phyloP scores from a whole-genome alignment of 176 grass and related monocot genomes.

The Microstegium vimineum region DNA sequence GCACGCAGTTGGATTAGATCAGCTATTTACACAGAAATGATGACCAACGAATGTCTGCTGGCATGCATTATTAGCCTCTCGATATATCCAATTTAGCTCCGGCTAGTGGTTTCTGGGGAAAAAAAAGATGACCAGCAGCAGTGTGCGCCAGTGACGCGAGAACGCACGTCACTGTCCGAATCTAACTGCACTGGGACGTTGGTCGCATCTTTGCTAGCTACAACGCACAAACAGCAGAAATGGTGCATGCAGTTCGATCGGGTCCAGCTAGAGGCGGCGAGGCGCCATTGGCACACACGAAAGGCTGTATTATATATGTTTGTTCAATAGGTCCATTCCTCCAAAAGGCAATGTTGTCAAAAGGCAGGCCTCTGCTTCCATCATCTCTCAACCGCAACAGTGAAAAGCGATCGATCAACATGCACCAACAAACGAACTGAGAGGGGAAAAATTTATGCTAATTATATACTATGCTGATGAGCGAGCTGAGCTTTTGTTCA shows the following conservation, averaged over 20 bases:
- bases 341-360: conserved; percentile 34
- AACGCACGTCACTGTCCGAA: not conserved
- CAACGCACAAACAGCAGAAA: conserved; percentile 28
- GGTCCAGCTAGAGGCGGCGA: not conserved
- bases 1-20: not conserved
- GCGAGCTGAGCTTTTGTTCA: not conserved
- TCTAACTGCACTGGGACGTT: not conserved
- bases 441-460: not conserved
- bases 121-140: not conserved
- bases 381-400: conserved; percentile 37
- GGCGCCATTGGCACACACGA: conserved; percentile 25
- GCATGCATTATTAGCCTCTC: not conserved
- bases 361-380: conserved; percentile 19
- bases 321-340: conserved; percentile 34
- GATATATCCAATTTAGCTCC: not conserved
- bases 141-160: not conserved
- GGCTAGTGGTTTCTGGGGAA: not conserved
- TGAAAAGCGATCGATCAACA: not conserved
- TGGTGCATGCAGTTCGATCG: not conserved
- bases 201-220: not conserved
- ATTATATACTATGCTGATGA: too few relatives aligned
- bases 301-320: not conserved
- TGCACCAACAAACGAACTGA: not conserved
- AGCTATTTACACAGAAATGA: not conserved
- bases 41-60: not conserved